A percentile compares a stretch with the other conserved stretches of the same genome.
Evolutionary conservation across 495 filamentous ascomycete species (phyloP).

Genomic region (Bacidia rubella): DNA sequence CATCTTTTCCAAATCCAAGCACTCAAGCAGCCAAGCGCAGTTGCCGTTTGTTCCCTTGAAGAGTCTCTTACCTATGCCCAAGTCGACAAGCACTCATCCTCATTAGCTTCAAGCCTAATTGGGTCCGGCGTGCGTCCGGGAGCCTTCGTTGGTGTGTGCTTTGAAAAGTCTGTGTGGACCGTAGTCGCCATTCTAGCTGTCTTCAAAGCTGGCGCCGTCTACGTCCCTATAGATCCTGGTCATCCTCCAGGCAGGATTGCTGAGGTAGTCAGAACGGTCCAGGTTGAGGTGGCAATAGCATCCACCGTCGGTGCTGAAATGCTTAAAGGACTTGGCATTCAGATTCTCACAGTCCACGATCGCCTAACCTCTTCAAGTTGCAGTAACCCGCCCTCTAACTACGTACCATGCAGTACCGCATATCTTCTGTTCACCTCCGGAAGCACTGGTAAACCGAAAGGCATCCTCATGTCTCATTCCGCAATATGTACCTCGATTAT

Average conservation of each 20-base stretch:
- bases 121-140: conserved; percentile 21
- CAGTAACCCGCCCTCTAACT: neutral
- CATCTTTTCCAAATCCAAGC: conserved; percentile 19
- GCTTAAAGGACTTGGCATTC: neutral
- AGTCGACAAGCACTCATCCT: conserved; percentile 21
- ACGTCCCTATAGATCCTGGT: conserved; percentile 26
- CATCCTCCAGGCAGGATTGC: conserved; percentile 24
- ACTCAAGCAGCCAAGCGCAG: conserved; percentile 9
- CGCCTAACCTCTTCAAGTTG: neutral
- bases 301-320: conserved; percentile 14
- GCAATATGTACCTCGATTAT: conserved; percentile 23
- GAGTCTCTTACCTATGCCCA: conserved; percentile 20
- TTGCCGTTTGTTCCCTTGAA: conserved; percentile 19
- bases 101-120: conserved; percentile 24
- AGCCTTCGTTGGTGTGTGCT: conserved; percentile 26
- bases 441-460: conserved; percentile 25
- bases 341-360: neutral
- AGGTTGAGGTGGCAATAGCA: conserved; percentile 28
- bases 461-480: conserved; percentile 26
- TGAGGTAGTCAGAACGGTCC: conserved; percentile 24
- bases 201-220: conserved; percentile 27
- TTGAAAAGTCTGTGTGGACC: conserved; percentile 32
- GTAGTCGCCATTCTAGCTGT: conserved; percentile 33
- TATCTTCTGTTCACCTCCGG: conserved; percentile 26
- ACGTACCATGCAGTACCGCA: neutral